These are phyloP conservation scores for Aureobasidium lini DNA, from an alignment of 2,329 filamentous ascomycete species.

Conservation along the genomic window DNA sequence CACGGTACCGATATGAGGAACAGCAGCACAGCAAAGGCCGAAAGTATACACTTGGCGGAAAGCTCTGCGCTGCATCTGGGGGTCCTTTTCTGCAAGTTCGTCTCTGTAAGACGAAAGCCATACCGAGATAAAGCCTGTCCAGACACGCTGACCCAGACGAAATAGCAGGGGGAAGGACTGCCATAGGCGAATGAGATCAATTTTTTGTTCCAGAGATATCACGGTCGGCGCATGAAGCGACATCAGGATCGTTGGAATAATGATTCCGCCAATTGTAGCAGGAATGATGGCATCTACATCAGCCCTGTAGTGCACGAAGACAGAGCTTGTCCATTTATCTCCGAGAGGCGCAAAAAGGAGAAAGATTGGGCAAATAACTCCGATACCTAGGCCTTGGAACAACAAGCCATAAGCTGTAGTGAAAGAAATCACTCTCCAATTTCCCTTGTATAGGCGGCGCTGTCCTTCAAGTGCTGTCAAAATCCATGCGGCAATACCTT, in stretches of 20 bases:
- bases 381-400: slow-evolving; percentile 8
- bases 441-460: neutral
- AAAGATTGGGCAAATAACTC: slow-evolving; percentile 8
- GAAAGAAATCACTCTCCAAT: neutral
- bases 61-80: neutral
- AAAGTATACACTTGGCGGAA: neutral
- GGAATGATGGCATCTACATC: neutral
- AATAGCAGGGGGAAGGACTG: slow-evolving; percentile 10
- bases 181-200: slow-evolving; percentile 6
- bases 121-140: neutral
- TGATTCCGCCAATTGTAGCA: neutral
- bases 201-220: neutral
- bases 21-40: neutral
- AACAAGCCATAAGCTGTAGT: slow-evolving; percentile 8
- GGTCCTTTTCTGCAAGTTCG: neutral
- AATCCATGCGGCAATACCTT: slow-evolving; percentile 11
- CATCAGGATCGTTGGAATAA: slow-evolving; percentile 10
- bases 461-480: slow-evolving; percentile 7
- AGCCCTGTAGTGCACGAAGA: neutral
- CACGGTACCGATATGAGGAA: neutral
- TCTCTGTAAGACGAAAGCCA: neutral
- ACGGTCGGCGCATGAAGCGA: slow-evolving; percentile 8
- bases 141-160: neutral
- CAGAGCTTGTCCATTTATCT: neutral
- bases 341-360: neutral